Base-by-base conservation (phyloP, 1,139 yeast genomes). In the Saccharomyces hybrid region DNA sequence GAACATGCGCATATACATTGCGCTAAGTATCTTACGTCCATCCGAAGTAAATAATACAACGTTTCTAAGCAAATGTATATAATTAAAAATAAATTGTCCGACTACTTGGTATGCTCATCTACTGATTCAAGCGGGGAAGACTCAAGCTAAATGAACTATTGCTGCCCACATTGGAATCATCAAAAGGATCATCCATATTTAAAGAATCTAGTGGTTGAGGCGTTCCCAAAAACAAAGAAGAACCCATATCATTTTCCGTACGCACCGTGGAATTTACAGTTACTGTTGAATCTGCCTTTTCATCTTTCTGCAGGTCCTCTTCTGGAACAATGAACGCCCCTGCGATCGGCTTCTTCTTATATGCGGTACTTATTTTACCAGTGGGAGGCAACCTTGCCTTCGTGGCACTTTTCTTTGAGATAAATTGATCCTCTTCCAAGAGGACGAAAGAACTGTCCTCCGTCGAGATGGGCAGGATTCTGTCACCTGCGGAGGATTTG, bases 321-420 rank as follows among this genome's bases (percentile, higher is more conserved):
- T 73, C 77, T 6, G 75, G 73, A 7, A 79, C 60, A 55, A 78
- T 78, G 63, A 78, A 86, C 0, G 86, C 78, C 49, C 70, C 77
- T 0, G 80, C 73, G 6, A 83, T 71, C 11, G 78, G 67, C 63
- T 79, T 83, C 73, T 85, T 88, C 73, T 88, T 90, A 38, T 83
- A 75, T 1, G 81, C 77, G 0, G 86, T 72, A 52, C 64, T 62
- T 44, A 93, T 88, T 69, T 88, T 91, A 49, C 98, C 99, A 9
- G 91, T 89, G 0, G 98, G 97, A 1, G 98, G 97, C 50, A 93
- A 75, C 65, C 93, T 84, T 1, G 97, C 88, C 59, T 95, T 79
- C n/a, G 81, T 78, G 58, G 85, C 83, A 52, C 91, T 75, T 68
- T 86, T 93, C 58, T 86, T 70, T 19, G 64, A 83, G 1, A 96